Conservation (phyloP, 1,139 yeast species). For the Yamadazyma diddensiae region DNA sequence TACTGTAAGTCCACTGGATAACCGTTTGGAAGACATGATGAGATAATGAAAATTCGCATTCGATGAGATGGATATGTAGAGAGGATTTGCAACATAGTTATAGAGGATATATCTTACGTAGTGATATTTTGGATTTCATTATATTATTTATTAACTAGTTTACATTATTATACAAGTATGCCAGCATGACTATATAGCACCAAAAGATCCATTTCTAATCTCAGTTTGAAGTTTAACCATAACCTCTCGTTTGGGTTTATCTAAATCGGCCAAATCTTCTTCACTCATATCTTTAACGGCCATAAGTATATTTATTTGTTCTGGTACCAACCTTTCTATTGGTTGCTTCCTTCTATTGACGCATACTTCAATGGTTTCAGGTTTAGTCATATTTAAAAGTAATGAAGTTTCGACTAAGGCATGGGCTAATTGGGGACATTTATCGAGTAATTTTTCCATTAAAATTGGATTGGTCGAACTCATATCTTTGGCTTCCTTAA, state of each 20-base stretch:
- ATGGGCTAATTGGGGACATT: constrained; percentile 76
- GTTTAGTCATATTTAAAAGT: constrained; percentile 54
- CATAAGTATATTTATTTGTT: constrained; percentile 51
- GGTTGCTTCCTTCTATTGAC: constrained; percentile 32
- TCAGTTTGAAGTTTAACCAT: constrained; percentile 40
- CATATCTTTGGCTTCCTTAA: constrained; percentile 65
- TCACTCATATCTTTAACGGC: constrained; percentile 60
- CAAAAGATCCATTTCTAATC: constrained; percentile 46
- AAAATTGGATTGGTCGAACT: constrained; percentile 59
- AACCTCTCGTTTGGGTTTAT: constrained; percentile 51
- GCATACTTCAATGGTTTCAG: constrained; percentile 49
- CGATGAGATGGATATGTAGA: background rate
- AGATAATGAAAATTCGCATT: constrained; percentile 2
- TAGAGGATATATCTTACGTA: too few species aligned
- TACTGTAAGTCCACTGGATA: constrained; percentile 60
- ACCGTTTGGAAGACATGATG: constrained; percentile 28
- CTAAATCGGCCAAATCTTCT: constrained; percentile 58
- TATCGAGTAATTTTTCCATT: constrained; percentile 60
- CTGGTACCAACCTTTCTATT: constrained; percentile 44
- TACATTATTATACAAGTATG: too few species aligned
- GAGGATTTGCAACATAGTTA: too few species aligned
- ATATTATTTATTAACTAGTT: background rate
- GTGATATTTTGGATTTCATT: background rate
- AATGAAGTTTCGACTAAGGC: constrained; percentile 78
- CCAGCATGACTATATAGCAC: constrained; percentile 19